Percentiles rank a stretch among this genome's conserved stretches.
Conservation (phyloP, 1,284 basidiomycete species). For the Cryptococcus wingfieldii region DNA sequence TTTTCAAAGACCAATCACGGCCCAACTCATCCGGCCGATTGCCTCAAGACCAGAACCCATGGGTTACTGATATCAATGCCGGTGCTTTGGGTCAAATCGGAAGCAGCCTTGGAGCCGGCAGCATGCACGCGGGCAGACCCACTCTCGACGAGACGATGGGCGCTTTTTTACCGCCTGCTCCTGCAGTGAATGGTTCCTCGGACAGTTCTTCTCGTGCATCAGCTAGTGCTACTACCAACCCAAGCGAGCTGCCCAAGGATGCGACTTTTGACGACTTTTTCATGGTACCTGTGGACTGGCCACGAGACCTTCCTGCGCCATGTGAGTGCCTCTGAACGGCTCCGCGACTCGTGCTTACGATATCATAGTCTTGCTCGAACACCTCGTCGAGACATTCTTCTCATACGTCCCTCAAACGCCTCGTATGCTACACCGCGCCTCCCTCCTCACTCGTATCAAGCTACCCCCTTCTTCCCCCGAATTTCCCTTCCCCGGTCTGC, state of each 20-base stretch:
- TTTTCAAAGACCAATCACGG: not conserved
- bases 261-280: constrained; percentile 20
- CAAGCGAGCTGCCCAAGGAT: not conserved
- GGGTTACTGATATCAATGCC: not conserved
- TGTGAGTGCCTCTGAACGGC: constrained; percentile 15
- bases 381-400: constrained; percentile 48
- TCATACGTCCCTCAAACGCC: constrained; percentile 38
- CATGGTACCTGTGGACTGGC: constrained; percentile 40
- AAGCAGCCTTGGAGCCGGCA: not conserved
- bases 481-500: constrained; percentile 49
- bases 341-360: not conserved
- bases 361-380: constrained; percentile 34
- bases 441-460: constrained; percentile 45
- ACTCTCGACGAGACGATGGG: not conserved
- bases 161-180: too few relatives aligned
- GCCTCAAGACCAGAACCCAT: not conserved
- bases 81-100: not conserved
- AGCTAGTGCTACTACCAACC: too few relatives aligned
- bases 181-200: too few relatives aligned
- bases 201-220: too few relatives aligned
- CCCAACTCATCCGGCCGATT: too few relatives aligned
- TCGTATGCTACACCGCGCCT: constrained; percentile 44
- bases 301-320: constrained; percentile 37
- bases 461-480: constrained; percentile 46
- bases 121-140: not conserved